These are phyloP conservation scores for Sonneratia alba DNA, from an alignment of 345 rosid species.

Conservation along the genomic window DNA sequence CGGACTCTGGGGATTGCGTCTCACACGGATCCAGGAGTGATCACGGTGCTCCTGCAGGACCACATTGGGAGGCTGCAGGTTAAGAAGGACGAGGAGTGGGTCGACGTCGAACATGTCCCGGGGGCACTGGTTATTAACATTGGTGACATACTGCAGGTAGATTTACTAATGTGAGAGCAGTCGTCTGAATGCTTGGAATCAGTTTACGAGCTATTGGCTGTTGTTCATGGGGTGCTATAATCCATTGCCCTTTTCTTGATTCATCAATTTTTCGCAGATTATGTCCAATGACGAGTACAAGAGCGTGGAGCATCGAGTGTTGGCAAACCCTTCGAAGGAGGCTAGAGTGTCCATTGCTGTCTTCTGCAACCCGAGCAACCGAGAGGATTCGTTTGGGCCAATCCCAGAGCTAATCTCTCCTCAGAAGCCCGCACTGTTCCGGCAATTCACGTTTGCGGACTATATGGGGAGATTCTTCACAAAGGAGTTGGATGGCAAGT, in stretches of 20 bases:
- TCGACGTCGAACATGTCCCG: constrained; percentile 34
- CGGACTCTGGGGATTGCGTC: constrained; percentile 34
- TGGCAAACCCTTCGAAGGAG: constrained; percentile 28
- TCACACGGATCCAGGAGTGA: constrained; percentile 41
- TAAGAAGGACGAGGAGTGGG: constrained; percentile 33
- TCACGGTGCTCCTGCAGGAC: constrained; percentile 37
- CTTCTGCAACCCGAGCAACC: constrained; percentile 27
- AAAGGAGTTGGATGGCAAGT: constrained; percentile 35
- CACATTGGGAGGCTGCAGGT: constrained; percentile 45
- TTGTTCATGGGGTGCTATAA: too few relatives aligned
- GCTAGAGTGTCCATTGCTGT: constrained; percentile 30
- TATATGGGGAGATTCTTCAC: constrained; percentile 28
- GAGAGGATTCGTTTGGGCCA: constrained; percentile 27
- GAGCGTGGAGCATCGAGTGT: constrained; percentile 38
- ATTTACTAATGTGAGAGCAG: too few relatives aligned
- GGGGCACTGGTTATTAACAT: constrained; percentile 42
- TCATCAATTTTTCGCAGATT: constrained; percentile 17
- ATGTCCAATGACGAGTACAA: constrained; percentile 38
- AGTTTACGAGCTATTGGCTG: too few relatives aligned
- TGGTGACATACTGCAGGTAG: constrained; percentile 51
- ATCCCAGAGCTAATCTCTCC: constrained; percentile 27
- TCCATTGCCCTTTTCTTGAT: too few relatives aligned
- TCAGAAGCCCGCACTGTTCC: constrained; percentile 27
- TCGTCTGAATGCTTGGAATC: too few relatives aligned
- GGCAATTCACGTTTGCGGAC: constrained; percentile 20